Conservation (phyloP, 2,329 filamentous ascomycete species). For the Trichoderma polysporum region DNA sequence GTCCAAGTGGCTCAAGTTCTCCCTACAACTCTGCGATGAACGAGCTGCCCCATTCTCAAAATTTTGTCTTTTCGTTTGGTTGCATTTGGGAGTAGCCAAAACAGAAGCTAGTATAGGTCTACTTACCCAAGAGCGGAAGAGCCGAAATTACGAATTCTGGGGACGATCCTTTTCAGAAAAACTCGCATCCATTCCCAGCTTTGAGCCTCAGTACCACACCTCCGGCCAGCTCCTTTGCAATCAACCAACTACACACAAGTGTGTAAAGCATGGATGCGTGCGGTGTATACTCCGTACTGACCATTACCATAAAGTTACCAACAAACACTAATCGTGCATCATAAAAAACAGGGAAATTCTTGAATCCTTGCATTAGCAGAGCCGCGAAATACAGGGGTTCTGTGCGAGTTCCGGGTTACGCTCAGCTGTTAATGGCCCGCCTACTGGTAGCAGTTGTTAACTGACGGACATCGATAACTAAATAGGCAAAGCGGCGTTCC, state of each 20-base stretch:
- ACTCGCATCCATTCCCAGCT: not conserved
- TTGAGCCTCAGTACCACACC: not conserved
- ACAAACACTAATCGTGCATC: not conserved
- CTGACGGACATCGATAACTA: not conserved
- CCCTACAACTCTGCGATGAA: not conserved
- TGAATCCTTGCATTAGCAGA: not conserved
- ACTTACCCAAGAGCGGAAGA: not conserved
- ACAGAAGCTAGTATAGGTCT: not conserved
- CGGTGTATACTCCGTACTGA: not conserved
- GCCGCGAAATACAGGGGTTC: not conserved
- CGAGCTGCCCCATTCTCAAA: not conserved
- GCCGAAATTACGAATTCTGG: not conserved
- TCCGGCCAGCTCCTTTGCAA: no score
- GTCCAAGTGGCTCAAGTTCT: not conserved
- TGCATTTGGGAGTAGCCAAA: not conserved
- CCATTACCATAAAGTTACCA: not conserved
- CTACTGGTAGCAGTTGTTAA: not conserved
- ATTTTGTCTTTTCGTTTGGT: not conserved
- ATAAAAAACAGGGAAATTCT: not conserved
- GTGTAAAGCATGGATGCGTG: not conserved
- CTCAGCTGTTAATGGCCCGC: not conserved
- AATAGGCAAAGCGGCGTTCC: conserved; percentile 3
- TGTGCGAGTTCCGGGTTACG: not conserved
- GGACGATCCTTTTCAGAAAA: not conserved
- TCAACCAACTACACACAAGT: not conserved